Conservation (phyloP, 2,329 filamentous ascomycete species). For the Fonsecaea monophora region DNA sequence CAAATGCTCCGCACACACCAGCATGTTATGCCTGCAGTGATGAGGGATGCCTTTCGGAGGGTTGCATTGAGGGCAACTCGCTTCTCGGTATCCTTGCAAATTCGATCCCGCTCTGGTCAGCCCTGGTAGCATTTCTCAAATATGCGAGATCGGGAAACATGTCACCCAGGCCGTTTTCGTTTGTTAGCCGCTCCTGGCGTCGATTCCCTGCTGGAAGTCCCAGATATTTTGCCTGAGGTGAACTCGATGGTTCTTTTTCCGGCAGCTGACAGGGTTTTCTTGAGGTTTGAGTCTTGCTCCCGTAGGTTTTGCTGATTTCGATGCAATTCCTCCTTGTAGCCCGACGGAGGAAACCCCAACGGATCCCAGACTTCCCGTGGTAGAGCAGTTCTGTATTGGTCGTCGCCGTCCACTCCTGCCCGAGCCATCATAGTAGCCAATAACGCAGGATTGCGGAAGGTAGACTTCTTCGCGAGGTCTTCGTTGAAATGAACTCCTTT, state of each 20-base stretch:
- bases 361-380: constrained; percentile 51
- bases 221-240: constrained; percentile 30
- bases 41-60: neutral
- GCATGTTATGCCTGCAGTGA: neutral
- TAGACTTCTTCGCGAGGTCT: constrained; percentile 63
- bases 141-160: neutral
- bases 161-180: constrained; percentile 33
- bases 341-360: constrained; percentile 49
- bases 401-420: constrained; percentile 60
- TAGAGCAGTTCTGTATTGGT: constrained; percentile 62
- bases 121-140: neutral
- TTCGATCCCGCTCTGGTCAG: neutral
- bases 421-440: constrained; percentile 64
- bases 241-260: constrained; percentile 41
- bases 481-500: constrained; percentile 70
- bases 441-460: constrained; percentile 66
- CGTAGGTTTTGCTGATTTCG: constrained; percentile 50
- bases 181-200: constrained; percentile 33
- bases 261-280: constrained; percentile 36
- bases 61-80: neutral
- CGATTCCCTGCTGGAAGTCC: constrained; percentile 29
- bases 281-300: constrained; percentile 33
- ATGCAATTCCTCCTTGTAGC: constrained; percentile 56
- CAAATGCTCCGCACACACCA: neutral
- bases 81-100: neutral